Percentiles rank a stretch among this genome's conserved stretches.
Evolutionary conservation across 768 basidiomycete species (phyloP).

Genomic region (Boletus rubroflammeus): DNA sequence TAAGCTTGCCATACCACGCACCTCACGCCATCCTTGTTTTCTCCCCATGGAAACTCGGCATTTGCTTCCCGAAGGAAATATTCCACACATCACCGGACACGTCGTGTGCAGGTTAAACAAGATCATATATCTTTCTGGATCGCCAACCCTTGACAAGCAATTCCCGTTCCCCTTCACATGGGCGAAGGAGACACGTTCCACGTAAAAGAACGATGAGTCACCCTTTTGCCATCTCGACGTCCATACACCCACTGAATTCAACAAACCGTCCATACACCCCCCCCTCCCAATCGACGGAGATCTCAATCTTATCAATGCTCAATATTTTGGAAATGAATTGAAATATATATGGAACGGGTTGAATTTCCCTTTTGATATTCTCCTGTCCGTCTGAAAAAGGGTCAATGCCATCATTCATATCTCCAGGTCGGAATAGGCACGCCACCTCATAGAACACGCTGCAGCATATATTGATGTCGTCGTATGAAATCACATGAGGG

Average conservation of each 20-base stretch:
- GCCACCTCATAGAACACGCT: not conserved
- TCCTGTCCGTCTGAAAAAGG: not conserved
- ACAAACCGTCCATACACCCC: not conserved
- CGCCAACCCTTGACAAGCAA: not conserved
- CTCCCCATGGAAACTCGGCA: not conserved
- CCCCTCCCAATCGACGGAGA: not conserved
- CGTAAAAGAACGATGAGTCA: not conserved
- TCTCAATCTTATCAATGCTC: not conserved
- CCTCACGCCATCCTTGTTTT: not conserved
- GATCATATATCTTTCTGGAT: not conserved
- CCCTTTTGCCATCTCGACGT: not conserved
- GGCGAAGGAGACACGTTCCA: not conserved
- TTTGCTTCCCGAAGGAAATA: not conserved
- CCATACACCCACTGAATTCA: not conserved
- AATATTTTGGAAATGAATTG: not conserved
- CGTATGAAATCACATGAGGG: not conserved
- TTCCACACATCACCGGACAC: not conserved
- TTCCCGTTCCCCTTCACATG: not conserved
- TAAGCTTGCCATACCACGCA: not conserved
- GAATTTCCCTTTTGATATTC: too few relatives aligned
- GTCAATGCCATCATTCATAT: not conserved
- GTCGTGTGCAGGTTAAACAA: not conserved
- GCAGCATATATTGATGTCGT: not conserved
- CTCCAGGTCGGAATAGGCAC: not conserved
- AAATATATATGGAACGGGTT: not conserved